Base-by-base conservation (phyloP, 2,329 filamentous ascomycete species). In the Emericellopsis cladophorae region DNA sequence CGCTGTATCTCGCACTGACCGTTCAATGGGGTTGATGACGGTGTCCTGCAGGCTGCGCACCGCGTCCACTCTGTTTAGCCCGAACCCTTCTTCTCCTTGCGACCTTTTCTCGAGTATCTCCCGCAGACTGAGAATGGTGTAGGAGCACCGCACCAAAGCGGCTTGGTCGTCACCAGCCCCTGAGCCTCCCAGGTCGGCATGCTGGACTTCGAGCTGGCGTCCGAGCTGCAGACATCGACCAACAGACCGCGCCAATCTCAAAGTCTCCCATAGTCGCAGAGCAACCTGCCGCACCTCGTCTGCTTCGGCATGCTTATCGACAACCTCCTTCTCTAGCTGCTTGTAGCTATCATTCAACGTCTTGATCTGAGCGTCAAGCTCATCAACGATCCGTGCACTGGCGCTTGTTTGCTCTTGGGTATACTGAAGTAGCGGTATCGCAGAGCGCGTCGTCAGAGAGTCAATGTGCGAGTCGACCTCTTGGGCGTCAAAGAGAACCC, bases 381-480 rank as follows among this genome's bases (percentile, higher is more conserved):
- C 81, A 26, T 74, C 64, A 41, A 95, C 67, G 47, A 96, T 82
- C 40, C 70, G 72, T 40, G 73, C 70, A 49, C 84, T 87, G 2
- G 87, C 79, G 26, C 77, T 71, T 12, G 79, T 84, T 58, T 92
- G 84, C 35, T 76, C 66, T 45, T 79, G 72, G 4, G 89, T 93
- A 59, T 95, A 74, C 24, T 79, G 67, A 16, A 98, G 73, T 23
- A 98, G 70, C 0, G 88, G 84, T 0, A 90, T 66, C 3, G 92
- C 88, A 23, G 81, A 84, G 47, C 84, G 81, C 3, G 88, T 92
- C 6, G 90, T 93, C 33, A 96, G 73, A 4, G 77, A 75, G 59
- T 98, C 87, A 47, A 98, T 95, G 57, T 94, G 88, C 0, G 89
- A 94, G 62, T 96, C 90, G 49, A 98, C 83, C 62, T 96, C 92